Conservation (phyloP, 345 rosid species). For the Chamaenerion angustifolium region DNA sequence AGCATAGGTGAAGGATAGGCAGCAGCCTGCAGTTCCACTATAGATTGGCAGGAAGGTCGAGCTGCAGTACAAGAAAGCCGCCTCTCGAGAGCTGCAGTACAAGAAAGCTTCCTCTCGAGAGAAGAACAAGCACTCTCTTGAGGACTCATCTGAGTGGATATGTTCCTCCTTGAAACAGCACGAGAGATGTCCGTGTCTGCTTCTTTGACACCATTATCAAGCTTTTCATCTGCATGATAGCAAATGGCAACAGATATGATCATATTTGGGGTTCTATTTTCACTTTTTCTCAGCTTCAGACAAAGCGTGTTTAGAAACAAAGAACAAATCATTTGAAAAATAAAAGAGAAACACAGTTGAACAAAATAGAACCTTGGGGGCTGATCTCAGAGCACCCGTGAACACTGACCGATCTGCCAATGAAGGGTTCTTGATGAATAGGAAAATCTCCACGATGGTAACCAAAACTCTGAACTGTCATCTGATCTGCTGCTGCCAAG, state of each 20-base stretch:
- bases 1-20: slow-evolving; percentile 24
- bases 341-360: background rate
- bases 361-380: slow-evolving; percentile 29
- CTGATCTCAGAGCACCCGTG: slow-evolving; percentile 72
- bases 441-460: slow-evolving; percentile 17
- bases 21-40: slow-evolving; percentile 33
- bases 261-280: background rate
- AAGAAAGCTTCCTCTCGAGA: slow-evolving; percentile 21
- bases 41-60: slow-evolving; percentile 37
- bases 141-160: slow-evolving; percentile 97
- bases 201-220: slow-evolving; percentile 31
- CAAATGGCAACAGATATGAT: background rate
- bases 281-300: background rate
- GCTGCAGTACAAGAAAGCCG: slow-evolving; percentile 35
- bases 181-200: slow-evolving; percentile 43
- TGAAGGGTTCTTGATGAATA: slow-evolving; percentile 25
- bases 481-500: slow-evolving; percentile 50
- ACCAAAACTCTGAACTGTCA: slow-evolving; percentile 23
- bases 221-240: slow-evolving; percentile 30
- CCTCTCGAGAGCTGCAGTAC: no score
- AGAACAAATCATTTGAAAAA: background rate
- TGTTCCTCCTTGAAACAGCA: slow-evolving; percentile 78
- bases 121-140: slow-evolving; percentile 50
- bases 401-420: slow-evolving; percentile 82
- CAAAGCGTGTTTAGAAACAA: background rate